Evolutionary conservation across 2,329 filamentous ascomycete species (phyloP), one percentile per base, ranked within the genome.

Genomic region (Emergomyces orientalis): DNA sequence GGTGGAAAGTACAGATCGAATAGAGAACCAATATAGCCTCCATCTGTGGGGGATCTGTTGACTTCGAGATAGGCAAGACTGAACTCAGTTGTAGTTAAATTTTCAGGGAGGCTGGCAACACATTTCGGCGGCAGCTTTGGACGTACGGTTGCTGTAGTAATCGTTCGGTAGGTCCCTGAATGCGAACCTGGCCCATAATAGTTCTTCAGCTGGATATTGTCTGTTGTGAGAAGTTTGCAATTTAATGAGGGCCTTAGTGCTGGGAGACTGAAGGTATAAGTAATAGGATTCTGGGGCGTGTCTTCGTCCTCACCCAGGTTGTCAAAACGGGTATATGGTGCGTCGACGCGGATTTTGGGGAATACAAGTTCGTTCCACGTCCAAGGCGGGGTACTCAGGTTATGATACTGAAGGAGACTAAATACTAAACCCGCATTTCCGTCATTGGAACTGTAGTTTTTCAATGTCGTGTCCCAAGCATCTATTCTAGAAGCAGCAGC

Each of bases 291-390:
- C 41, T 45, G n/a, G 34, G 37, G 2, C 8, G 37, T 13, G 56
- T 59, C 11, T 32, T 59, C 3, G 19, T 55, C 30, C 32, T 22
- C 30, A 55, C 34, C 32, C 8, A 14, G 9, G 19, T 3, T 2
- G 0, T 22, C n/a, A 55, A n/a, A 6, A 19, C 3, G 51, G 30
- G 30, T 14, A 37, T 55, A 37, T 17, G 8, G 17, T 37, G 32
- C 4, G 14, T 41, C 22, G 8, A 59, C 22, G 3, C 19, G 25
- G 27, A 59, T 45, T 41, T 59, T 59, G 22, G 32, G 56, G 25
- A 57, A 59, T 43, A 59, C 37, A 59, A 59, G 8, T 22, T 45
- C 56, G 27, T 59, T 59, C 56, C 56, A 41, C 19, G 37, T 59
- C 56, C 56, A 59, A 7, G 56, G 25, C 3, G 37, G 56, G 13